Evolutionary conservation across 306 rosid species (phyloP).

Genomic region (Coriaria nepalensis): DNA sequence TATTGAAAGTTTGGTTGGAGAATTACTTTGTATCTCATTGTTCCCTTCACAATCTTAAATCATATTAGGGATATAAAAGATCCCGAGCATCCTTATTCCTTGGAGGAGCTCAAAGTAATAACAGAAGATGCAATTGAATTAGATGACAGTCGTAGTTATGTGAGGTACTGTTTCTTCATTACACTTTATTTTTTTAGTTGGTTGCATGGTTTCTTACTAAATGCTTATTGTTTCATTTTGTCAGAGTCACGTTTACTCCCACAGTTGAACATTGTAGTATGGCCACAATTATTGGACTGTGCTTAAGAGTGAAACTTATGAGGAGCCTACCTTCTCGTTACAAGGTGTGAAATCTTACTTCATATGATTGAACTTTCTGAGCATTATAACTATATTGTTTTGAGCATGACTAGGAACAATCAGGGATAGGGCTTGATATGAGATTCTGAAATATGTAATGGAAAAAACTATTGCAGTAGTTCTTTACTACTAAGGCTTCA

Average conservation of each 20-base stretch:
- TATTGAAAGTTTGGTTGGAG: background rate
- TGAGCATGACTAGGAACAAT: background rate
- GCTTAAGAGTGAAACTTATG: constrained; percentile 76
- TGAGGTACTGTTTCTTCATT: constrained; percentile 33
- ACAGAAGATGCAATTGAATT: constrained; percentile 83
- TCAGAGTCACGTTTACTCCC: constrained; percentile 88
- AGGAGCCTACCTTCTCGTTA: constrained; percentile 78
- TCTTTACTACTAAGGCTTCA: background rate
- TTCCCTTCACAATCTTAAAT: constrained; percentile 57
- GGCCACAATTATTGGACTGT: constrained; percentile 91
- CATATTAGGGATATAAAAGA: constrained; percentile 90
- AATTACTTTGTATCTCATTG: background rate
- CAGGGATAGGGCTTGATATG: too few relatives aligned
- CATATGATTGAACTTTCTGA: background rate
- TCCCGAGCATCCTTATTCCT: constrained; percentile 80
- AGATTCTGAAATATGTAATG: too few relatives aligned
- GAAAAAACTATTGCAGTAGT: too few relatives aligned
- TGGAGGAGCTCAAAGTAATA: constrained; percentile 93
- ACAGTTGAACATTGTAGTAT: constrained; percentile 94
- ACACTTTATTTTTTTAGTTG: background rate
- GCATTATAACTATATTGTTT: background rate
- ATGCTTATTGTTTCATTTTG: constrained; percentile 14
- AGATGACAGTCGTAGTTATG: constrained; percentile 52
- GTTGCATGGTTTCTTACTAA: constrained; percentile 2
- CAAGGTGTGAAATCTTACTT: constrained; percentile 37